Evolutionary conservation across 441 rosid species (phyloP).

Genomic region (Omphalea diandra): DNA sequence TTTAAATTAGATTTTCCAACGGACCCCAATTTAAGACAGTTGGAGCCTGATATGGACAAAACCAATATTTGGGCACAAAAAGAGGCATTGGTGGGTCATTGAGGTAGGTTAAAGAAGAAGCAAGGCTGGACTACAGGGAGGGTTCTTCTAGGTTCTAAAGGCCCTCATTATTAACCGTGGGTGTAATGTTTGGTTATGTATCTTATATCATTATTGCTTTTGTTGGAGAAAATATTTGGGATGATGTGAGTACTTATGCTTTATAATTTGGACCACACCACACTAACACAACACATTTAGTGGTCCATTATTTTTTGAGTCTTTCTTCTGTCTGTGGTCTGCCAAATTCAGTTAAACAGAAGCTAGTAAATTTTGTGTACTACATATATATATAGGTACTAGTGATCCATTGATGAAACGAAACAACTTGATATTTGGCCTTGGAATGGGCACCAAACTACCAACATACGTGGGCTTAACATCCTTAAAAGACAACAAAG

Average conservation of each 20-base stretch:
- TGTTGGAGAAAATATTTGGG: conserved; percentile 13
- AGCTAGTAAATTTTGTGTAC: no score
- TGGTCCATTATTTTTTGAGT: conserved; percentile 7
- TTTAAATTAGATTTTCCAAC: no score
- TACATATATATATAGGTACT: no score
- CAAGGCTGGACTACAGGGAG: no score
- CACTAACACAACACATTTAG: not conserved
- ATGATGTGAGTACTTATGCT: conserved; percentile 6
- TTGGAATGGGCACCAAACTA: not conserved
- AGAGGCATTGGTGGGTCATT: no score
- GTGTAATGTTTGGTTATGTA: not conserved
- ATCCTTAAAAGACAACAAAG: conserved; percentile 1
- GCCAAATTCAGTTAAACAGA: no score
- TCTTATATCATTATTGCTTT: not conserved
- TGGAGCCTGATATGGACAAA: not conserved
- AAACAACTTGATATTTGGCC: not conserved
- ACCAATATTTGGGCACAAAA: not conserved
- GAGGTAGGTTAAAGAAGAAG: not conserved
- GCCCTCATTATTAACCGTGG: not conserved
- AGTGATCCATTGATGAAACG: not conserved
- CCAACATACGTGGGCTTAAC: not conserved
- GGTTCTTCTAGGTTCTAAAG: no score
- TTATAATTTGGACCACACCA: conserved; percentile 1
- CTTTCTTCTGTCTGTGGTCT: not conserved
- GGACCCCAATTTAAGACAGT: not conserved